A percentile compares a stretch with the other conserved stretches of the same genome.
These are phyloP conservation scores for Raffaelea albimanens DNA, from an alignment of 2,329 filamentous ascomycete genomes.

Conservation along the genomic window DNA sequence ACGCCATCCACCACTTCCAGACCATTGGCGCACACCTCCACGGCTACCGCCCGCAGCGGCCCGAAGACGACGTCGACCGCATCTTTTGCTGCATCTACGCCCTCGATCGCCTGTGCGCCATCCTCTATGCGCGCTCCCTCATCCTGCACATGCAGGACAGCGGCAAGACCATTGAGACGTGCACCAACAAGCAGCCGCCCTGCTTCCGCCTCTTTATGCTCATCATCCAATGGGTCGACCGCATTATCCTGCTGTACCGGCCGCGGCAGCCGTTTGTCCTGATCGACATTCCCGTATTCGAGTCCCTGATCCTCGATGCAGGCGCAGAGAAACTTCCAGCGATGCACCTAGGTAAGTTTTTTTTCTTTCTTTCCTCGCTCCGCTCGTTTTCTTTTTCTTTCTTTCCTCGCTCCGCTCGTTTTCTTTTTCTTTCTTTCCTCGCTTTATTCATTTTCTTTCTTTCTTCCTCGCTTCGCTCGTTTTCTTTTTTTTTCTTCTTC, in stretches of 20 bases:
- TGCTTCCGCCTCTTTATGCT: slow-evolving; percentile 48
- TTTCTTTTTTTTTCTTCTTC: too few species aligned
- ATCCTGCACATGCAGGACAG: slow-evolving; percentile 53
- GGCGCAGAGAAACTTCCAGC: slow-evolving; percentile 40
- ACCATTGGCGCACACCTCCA: slow-evolving; percentile 46
- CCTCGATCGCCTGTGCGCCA: slow-evolving; percentile 48
- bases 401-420: too few species aligned
- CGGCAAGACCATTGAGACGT: slow-evolving; percentile 40
- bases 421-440: neutral
- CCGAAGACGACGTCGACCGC: slow-evolving; percentile 32
- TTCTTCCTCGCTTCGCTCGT: too few species aligned
- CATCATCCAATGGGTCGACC: slow-evolving; percentile 45
- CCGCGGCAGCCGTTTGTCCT: slow-evolving; percentile 39
- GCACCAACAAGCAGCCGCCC: slow-evolving; percentile 39
- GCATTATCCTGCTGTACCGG: slow-evolving; percentile 51
- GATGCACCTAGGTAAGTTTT: slow-evolving; percentile 35
- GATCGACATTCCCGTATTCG: slow-evolving; percentile 46
- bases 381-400: neutral
- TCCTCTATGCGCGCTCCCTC: slow-evolving; percentile 50
- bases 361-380: neutral
- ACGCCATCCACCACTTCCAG: slow-evolving; percentile 47
- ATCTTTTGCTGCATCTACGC: slow-evolving; percentile 53
- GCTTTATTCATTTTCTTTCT: too few species aligned
- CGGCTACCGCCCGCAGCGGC: slow-evolving; percentile 21
- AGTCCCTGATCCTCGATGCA: slow-evolving; percentile 46